Evolutionary conservation across 2,329 filamentous ascomycete species (phyloP).

Genomic region (Calonectria hongkongensis): DNA sequence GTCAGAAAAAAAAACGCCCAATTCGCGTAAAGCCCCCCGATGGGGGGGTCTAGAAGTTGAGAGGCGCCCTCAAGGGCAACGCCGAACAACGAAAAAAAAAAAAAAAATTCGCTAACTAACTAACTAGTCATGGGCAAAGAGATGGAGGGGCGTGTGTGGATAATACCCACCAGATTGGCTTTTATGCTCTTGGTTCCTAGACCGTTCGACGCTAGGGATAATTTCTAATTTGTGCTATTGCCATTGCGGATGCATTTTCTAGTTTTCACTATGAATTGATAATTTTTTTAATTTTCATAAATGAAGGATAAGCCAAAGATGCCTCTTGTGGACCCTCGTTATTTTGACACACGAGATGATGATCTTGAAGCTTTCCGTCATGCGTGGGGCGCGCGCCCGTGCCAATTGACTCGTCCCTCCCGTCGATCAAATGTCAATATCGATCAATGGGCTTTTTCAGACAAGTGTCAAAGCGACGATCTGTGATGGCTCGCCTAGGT

Average conservation of each 20-base stretch:
- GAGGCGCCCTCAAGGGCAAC: too few relatives aligned
- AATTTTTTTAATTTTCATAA: too few relatives aligned
- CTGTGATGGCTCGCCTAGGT: background rate
- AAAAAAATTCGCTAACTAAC: background rate
- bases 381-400: background rate
- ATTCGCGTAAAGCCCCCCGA: background rate
- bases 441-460: too few relatives aligned
- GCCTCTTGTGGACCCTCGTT: too few relatives aligned
- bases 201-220: background rate
- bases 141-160: background rate
- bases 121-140: background rate
- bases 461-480: background rate
- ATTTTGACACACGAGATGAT: too few relatives aligned
- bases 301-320: too few relatives aligned
- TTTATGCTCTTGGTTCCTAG: background rate
- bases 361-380: too few relatives aligned
- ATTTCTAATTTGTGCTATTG: background rate
- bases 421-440: constrained; percentile 1
- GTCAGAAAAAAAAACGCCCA: background rate
- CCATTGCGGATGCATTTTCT: too few relatives aligned
- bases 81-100: background rate
- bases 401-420: background rate
- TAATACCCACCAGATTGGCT: background rate
- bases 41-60: too few relatives aligned
- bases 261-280: too few relatives aligned